A percentile compares a stretch with the other conserved stretches of the same genome.
Evolutionary conservation across 2,329 filamentous ascomycete genomes (phyloP).

Genomic region (Chaetothyriales sp.): DNA sequence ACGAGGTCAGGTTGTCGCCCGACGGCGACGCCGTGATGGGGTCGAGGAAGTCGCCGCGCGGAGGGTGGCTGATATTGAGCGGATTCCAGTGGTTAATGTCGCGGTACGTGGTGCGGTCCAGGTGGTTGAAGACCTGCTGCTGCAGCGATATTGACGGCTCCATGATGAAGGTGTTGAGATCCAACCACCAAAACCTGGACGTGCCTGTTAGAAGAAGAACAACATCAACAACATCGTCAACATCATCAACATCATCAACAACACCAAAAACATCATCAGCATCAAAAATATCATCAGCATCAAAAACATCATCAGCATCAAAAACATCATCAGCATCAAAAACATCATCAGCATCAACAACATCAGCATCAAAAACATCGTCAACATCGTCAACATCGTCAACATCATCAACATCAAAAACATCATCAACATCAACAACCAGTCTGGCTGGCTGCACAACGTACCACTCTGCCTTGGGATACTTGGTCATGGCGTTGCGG

Average conservation of each 20-base stretch:
- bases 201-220: constrained; percentile 5
- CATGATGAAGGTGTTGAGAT: constrained; percentile 97
- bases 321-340: no score
- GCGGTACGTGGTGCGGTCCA: constrained; percentile 65
- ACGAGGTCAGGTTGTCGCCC: constrained; percentile 64
- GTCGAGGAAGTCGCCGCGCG: constrained; percentile 62
- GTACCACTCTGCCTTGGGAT: constrained; percentile 92
- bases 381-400: no score
- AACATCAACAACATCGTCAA: no score
- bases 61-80: constrained; percentile 79
- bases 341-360: no score
- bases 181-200: constrained; percentile 93
- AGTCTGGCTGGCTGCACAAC: constrained; percentile 19
- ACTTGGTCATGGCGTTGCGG: constrained; percentile 76
- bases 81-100: constrained; percentile 97
- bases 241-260: no score
- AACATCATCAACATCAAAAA: no score
- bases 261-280: no score
- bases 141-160: constrained; percentile 85
- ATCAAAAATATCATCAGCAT: no score
- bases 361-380: no score
- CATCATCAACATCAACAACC: no score
- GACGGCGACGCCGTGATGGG: constrained; percentile 54
- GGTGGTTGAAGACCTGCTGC: constrained; percentile 71
- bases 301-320: no score